Conservation (phyloP, 768 basidiomycete genomes). For the Termitomyces sp. region DNA sequence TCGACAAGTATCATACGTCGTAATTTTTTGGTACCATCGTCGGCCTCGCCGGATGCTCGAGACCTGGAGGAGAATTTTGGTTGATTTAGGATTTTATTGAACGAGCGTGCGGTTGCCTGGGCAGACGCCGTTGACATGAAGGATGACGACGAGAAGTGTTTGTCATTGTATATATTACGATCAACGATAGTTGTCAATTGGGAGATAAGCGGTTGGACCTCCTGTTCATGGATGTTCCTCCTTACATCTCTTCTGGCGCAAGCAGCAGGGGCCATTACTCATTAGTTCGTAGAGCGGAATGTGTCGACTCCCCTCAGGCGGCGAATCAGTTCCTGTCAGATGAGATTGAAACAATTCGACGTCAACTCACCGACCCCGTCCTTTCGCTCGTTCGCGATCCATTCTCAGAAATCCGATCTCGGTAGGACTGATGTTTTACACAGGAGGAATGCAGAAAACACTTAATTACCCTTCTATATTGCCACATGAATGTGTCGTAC, state of each 20-base stretch:
- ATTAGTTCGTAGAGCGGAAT: slow-evolving; percentile 71
- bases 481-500: slow-evolving; percentile 46
- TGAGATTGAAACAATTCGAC: slow-evolving; percentile 57
- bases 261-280: slow-evolving; percentile 71
- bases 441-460: slow-evolving; percentile 66
- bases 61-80: slow-evolving; percentile 63
- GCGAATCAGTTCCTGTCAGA: slow-evolving; percentile 58
- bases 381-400: slow-evolving; percentile 50
- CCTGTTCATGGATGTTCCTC: slow-evolving; percentile 63
- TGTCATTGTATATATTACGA: slow-evolving; percentile 4
- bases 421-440: slow-evolving; percentile 13
- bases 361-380: slow-evolving; percentile 44
- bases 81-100: slow-evolving; percentile 76
- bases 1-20: slow-evolving; percentile 87
- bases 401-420: slow-evolving; percentile 1
- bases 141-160: slow-evolving; percentile 3
- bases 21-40: slow-evolving; percentile 84
- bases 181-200: background rate
- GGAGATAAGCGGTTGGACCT: background rate
- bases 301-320: slow-evolving; percentile 47
- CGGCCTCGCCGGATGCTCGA: slow-evolving; percentile 54
- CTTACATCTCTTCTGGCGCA: slow-evolving; percentile 77
- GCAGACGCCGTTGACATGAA: slow-evolving; percentile 9
- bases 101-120: slow-evolving; percentile 57
- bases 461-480: slow-evolving; percentile 69